Evolutionary conservation across 164 flowering plant genomes (phyloP).

Genomic region (Magnolia sinica): DNA sequence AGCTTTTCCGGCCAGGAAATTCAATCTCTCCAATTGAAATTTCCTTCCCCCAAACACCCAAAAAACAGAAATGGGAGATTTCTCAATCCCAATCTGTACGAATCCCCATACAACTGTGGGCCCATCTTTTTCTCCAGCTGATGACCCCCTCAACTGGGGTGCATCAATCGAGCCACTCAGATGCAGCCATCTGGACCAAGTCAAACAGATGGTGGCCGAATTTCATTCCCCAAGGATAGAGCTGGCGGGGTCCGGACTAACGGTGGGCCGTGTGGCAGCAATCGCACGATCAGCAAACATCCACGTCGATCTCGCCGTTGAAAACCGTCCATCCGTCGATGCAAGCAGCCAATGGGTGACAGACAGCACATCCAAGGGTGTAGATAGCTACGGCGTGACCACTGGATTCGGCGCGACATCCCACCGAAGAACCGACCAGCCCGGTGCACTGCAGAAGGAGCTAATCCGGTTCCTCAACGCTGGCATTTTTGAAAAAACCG

Average conservation of each 20-base stretch:
- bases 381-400: constrained; percentile 9
- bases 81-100: neutral
- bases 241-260: constrained; percentile 51
- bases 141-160: constrained; percentile 46
- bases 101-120: neutral
- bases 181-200: constrained; percentile 64
- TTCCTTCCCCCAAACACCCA: neutral
- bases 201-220: constrained; percentile 61
- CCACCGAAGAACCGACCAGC: constrained; percentile 11
- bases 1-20: neutral
- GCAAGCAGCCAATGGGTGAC: constrained; percentile 12
- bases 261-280: constrained; percentile 59
- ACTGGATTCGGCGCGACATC: constrained; percentile 14
- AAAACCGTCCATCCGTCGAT: neutral
- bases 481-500: neutral
- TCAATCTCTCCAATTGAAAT: neutral
- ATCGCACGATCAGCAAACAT: constrained; percentile 22
- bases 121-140: neutral
- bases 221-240: constrained; percentile 39
- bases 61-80: too few species aligned
- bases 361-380: too few species aligned
- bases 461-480: constrained; percentile 12
- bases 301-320: neutral
- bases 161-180: constrained; percentile 42
- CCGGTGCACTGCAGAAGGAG: constrained; percentile 11